Conservation (phyloP, 2,329 filamentous ascomycete genomes). For the Aaosphaeria pasadenensis region DNA sequence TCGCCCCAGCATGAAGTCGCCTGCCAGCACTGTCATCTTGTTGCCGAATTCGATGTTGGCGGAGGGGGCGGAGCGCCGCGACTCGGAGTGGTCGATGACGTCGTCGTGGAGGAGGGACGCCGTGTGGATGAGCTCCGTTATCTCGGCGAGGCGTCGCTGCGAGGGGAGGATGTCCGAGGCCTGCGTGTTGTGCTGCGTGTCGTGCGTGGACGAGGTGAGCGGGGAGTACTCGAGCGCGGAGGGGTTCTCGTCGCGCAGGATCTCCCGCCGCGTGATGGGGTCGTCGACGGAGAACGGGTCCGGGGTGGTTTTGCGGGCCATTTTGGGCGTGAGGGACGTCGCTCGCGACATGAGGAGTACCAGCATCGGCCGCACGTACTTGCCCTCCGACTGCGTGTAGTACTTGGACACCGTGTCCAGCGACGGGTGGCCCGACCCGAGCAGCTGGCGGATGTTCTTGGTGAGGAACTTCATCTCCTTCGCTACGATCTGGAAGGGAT, state of each 20-base stretch:
- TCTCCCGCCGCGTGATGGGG: slow-evolving; percentile 57
- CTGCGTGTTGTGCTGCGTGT: slow-evolving; percentile 43
- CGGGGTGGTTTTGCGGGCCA: slow-evolving; percentile 23
- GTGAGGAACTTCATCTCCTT: slow-evolving; percentile 97
- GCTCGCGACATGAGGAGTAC: slow-evolving; percentile 96
- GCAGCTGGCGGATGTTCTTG: slow-evolving; percentile 87
- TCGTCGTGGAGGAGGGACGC: slow-evolving; percentile 96
- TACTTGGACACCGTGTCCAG: slow-evolving; percentile 96
- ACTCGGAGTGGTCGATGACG: slow-evolving; percentile 89
- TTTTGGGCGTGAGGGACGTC: slow-evolving; percentile 72
- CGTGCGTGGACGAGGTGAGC: slow-evolving; percentile 49
- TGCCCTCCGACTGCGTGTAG: slow-evolving; percentile 94
- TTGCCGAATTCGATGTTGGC: slow-evolving; percentile 97
- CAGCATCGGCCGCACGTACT: slow-evolving; percentile 91
- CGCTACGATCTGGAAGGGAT: slow-evolving; percentile 84
- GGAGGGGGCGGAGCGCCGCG: slow-evolving; percentile 77
- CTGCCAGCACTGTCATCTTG: slow-evolving; percentile 97
- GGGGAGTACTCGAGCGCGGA: slow-evolving; percentile 52
- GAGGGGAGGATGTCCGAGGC: slow-evolving; percentile 80
- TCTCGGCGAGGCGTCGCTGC: slow-evolving; percentile 88
- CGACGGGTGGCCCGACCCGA: slow-evolving; percentile 91
- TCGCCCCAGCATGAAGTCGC: slow-evolving; percentile 91
- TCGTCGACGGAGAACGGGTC: slow-evolving; percentile 47
- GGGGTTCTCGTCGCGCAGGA: slow-evolving; percentile 82
- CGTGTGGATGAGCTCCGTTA: slow-evolving; percentile 96